Evolutionary conservation across 352 stramenopile species (phyloP), one percentile per base, ranked within the genome.

Genomic region (Phytophthora chlamydospora): DNA sequence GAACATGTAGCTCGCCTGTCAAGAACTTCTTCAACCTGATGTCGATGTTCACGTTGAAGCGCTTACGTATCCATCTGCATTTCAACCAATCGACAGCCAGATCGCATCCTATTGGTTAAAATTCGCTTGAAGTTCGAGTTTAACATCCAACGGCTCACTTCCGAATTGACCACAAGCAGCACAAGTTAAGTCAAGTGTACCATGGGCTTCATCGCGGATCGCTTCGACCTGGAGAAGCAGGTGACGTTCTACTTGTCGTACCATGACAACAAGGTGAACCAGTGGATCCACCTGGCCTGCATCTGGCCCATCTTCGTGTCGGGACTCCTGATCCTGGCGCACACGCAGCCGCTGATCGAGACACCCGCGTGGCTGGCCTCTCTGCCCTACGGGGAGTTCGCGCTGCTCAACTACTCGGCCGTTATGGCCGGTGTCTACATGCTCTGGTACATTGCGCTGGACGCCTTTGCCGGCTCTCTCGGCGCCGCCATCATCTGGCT

Each of bases 301-400:
- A 93, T 97, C 68, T 95, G 85, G 85, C 88, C 85, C 58, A 91
- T 96, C 57, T 80, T 97, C 43, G 76, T 91, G 45, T 92, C 89
- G 27, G 83, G 76, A 16, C 66, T 93, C 48, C 81, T 89, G 43
- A 74, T 96, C 45, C 62, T 90, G 16, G 80, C 79, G 42, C 68
- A 80, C 47, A 78, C 80, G 41, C 36, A 74, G 57, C 68, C 80
- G 35, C 43, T 86, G n/a, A 32, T 57, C 6, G 57, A 68, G 5
- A 67, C 68, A 21, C 76, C 81, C 0, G 29, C 31, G 0, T 49
- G 76, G 14, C 41, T 88, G 16, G 38, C 60, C 0, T 55, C 40
- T 10, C 52, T 85, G 1, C 77, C 82, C 16, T 78, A 73, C 41
- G 70, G 78, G 13, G 36, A 84, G 24, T 89, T 82, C 56, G 41